phyloP scores from a whole-genome alignment of 75 land plant genomes.

The Picea sitchensis region DNA sequence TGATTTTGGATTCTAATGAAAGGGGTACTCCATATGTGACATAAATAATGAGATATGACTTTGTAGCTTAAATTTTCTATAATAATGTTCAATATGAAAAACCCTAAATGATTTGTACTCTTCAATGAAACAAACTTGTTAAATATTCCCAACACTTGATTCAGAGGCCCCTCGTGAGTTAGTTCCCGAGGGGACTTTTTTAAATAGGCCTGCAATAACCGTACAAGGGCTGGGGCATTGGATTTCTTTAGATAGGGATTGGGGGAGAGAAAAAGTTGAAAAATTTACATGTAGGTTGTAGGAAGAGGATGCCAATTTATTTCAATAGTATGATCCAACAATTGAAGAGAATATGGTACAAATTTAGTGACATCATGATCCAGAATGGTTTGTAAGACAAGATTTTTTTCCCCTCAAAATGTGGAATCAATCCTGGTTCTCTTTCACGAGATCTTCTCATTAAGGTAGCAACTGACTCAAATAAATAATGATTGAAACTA shows the following conservation, averaged over 20 bases:
- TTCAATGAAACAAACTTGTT: conserved; percentile 50
- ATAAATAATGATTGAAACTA: conserved; percentile 83
- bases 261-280: conserved; percentile 54
- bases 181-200: conserved; percentile 77
- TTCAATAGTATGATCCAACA: conserved; percentile 87
- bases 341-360: conserved; percentile 88
- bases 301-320: conserved; percentile 66
- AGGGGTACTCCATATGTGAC: conserved; percentile 54
- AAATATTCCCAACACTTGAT: conserved; percentile 71
- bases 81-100: conserved; percentile 86
- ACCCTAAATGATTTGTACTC: conserved; percentile 75
- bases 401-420: conserved; percentile 51
- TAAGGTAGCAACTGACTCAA: conserved; percentile 83
- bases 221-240: conserved; percentile 82
- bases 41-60: conserved; percentile 41
- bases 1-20: conserved; percentile 55
- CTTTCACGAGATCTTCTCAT: conserved; percentile 62
- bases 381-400: conserved; percentile 69
- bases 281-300: conserved; percentile 56
- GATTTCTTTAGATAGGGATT: conserved; percentile 68
- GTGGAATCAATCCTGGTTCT: conserved; percentile 48
- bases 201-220: conserved; percentile 82
- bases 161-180: conserved; percentile 50
- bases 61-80: conserved; percentile 73
- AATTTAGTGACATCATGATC: conserved; percentile 74